phyloP scores from a whole-genome alignment of 805 yeast genomes.

The Kuraishia capsulata region DNA sequence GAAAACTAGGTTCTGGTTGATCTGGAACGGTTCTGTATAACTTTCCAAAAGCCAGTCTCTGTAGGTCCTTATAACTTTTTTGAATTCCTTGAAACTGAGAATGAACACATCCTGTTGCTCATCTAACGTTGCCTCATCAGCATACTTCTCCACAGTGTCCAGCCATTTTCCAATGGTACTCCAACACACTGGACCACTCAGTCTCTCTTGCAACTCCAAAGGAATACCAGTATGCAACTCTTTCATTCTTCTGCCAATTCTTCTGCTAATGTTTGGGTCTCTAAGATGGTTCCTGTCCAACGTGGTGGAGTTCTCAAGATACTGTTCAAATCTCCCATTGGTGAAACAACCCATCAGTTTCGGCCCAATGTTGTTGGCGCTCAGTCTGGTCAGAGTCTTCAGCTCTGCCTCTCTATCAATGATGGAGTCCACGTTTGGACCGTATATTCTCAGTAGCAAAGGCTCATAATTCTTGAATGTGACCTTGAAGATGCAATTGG shows the following conservation, averaged over 20 bases:
- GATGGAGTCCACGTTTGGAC: conserved; percentile 75
- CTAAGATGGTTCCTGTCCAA: conserved; percentile 67
- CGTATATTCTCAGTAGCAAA: conserved; percentile 74
- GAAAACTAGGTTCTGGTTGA: conserved; percentile 52
- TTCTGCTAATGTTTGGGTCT: conserved; percentile 64
- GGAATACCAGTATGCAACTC: conserved; percentile 80
- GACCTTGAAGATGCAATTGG: conserved; percentile 80
- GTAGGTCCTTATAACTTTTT: conserved; percentile 39
- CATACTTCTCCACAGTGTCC: conserved; percentile 29
- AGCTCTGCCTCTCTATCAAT: conserved; percentile 84
- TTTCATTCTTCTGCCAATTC: conserved; percentile 94
- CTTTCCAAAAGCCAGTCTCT: conserved; percentile 49
- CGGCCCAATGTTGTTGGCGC: conserved; percentile 80
- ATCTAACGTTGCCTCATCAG: conserved; percentile 28
- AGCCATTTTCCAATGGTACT: conserved; percentile 65
- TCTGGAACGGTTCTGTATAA: conserved; percentile 30
- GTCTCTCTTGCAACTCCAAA: conserved; percentile 46
- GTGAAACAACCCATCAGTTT: conserved; percentile 78
- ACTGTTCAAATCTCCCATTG: conserved; percentile 94
- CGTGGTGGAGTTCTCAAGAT: conserved; percentile 72
- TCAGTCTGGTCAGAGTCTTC: conserved; percentile 59
- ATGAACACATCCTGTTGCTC: conserved; percentile 31
- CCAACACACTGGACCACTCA: conserved; percentile 64
- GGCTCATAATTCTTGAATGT: conserved; percentile 36
- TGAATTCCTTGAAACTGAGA: conserved; percentile 41